These are phyloP conservation scores for Tulasnella sp. DNA, from an alignment of 768 basidiomycete genomes.

Conservation along the genomic window DNA sequence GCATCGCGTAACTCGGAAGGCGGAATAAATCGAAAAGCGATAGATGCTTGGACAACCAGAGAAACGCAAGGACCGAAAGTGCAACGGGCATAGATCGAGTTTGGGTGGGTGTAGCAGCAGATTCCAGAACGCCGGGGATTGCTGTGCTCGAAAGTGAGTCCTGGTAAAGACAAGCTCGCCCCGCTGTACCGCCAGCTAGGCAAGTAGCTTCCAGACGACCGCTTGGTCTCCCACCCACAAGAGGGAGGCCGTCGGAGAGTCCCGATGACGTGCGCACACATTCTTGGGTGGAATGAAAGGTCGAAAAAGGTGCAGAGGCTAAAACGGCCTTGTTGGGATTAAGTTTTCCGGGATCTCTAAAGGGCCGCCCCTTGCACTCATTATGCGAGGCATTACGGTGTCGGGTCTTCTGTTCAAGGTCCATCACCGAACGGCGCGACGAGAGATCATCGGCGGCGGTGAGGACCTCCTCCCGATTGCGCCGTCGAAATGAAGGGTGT, in stretches of 20 bases:
- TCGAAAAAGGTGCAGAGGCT: neutral
- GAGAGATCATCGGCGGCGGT: neutral
- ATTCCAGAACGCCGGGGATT: neutral
- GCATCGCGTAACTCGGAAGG: neutral
- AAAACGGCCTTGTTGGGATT: neutral
- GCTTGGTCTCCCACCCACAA: neutral
- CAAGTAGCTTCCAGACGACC: neutral
- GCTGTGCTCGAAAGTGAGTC: neutral
- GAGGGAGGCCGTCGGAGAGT: neutral
- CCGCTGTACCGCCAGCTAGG: neutral
- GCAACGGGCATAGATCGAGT: neutral
- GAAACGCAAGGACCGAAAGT: neutral
- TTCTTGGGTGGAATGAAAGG: neutral
- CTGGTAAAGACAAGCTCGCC: constrained; percentile 3
- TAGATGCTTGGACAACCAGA: neutral
- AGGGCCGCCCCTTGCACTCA: neutral
- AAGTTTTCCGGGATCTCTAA: neutral
- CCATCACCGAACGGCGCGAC: neutral
- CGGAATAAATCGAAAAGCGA: neutral
- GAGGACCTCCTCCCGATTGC: neutral
- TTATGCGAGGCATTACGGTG: neutral
- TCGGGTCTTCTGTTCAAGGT: neutral
- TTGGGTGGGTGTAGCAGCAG: neutral
- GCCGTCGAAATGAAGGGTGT: neutral
- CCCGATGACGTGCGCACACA: neutral